Base-by-base conservation (phyloP, 371 early-diverging fungal genomes). In the Fennellomyces sp. region DNA sequence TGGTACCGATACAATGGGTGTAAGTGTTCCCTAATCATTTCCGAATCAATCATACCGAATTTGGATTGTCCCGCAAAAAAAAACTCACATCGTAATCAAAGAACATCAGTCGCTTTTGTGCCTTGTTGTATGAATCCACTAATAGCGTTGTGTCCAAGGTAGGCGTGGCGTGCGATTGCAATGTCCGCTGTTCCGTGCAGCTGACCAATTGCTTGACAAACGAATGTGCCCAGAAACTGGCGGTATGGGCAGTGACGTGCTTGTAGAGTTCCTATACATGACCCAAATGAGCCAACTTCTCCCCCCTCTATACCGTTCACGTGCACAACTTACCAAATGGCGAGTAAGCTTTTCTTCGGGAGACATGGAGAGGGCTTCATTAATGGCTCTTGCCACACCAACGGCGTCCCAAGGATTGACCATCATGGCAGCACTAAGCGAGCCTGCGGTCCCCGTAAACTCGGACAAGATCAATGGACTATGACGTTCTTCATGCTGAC, bases 401-500 rank as follows among this genome's bases (percentile, higher is more conserved):
- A 71, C 76, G 56, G 88, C 93, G 70, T 97, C 96, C 94, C 95
- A 99, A 8, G 99, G 97, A 68, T 99, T 99, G 35, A 98, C 94
- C 58, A 94, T 78, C 33, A 98, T 76, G 4, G 97, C 94, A 3
- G 92, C 91, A 58, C 92, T 84, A n/a, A 99, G 75, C 1, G 94
- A 89, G 5, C 97, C 96, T 2, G 97, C 94, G 1, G 98, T 95
- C 10, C 98, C 99, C n/a, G 98, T 95, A 80, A 98, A 97, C 74
- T 99, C 98, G 58, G 94, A 94, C 47, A 99, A 78, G 17, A 99
- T 94, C 39, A 99, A 81, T 15, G 95, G 92, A 0, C 94, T 94
- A 49, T 87, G 81, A 47, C 88, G 81, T 35, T 90, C 92, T 38
- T 94, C 91, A 52, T 94, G 91, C 72, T 98, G 98, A 80, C 97